phyloP scores from a whole-genome alignment of 169 alveolate species.

The Plasmodium fragile region DNA sequence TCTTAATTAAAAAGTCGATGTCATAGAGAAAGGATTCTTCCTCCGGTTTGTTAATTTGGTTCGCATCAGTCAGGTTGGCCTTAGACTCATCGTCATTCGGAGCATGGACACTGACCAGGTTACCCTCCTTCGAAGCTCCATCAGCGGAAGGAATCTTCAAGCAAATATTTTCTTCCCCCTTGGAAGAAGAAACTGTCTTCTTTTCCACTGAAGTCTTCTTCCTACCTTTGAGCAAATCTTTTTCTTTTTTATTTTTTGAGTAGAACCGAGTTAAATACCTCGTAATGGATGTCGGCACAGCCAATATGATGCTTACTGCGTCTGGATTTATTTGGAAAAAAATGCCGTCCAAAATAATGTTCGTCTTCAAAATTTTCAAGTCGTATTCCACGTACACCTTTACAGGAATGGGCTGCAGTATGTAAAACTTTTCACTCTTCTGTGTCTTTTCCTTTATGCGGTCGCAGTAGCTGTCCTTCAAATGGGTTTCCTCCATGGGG shows the following conservation, averaged over 20 bases:
- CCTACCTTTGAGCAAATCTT: constrained; percentile 13
- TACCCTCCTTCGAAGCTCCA: not conserved
- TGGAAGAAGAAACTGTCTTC: constrained; percentile 6
- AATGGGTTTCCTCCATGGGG: not conserved
- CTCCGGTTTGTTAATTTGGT: constrained; percentile 7
- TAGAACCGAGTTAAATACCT: constrained; percentile 75
- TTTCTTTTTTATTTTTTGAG: constrained; percentile 44
- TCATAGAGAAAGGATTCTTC: constrained; percentile 72
- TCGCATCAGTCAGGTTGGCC: not conserved
- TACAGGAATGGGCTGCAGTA: constrained; percentile 78
- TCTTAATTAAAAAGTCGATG: constrained; percentile 71
- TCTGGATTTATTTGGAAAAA: constrained; percentile 87
- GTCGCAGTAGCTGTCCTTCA: constrained; percentile 34
- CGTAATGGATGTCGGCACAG: constrained; percentile 85
- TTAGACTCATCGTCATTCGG: not conserved
- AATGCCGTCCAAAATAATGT: constrained; percentile 84
- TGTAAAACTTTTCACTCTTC: constrained; percentile 30
- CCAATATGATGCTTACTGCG: constrained; percentile 84
- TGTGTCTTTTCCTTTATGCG: constrained; percentile 49
- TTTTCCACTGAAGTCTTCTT: constrained; percentile 29
- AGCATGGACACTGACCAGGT: not conserved
- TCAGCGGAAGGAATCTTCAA: not conserved
- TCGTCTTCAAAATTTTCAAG: constrained; percentile 54
- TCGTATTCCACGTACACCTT: constrained; percentile 63
- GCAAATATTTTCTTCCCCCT: not conserved